Percentiles rank a stretch among this genome's conserved stretches.
Conservation (phyloP, 257 asterid genomes). For the Plantago elongata region DNA sequence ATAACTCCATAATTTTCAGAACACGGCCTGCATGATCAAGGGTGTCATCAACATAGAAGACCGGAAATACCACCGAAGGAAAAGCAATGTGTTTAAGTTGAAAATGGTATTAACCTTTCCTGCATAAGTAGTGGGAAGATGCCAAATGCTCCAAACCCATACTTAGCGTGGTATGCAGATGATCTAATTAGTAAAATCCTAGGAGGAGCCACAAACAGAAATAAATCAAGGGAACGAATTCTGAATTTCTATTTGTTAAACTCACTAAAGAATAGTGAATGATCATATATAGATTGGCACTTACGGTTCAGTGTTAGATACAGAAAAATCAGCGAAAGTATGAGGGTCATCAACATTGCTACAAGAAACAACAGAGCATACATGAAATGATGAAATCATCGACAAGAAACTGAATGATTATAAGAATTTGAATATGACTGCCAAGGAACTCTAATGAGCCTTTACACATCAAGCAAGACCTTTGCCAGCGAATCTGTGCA, state of each 20-base stretch:
- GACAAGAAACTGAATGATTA: no score
- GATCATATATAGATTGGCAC: conserved; percentile 23
- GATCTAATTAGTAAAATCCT: conserved; percentile 69
- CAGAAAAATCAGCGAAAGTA: no score
- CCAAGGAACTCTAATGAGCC: no score
- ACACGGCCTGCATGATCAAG: conserved; percentile 44
- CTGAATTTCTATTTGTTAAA: conserved; percentile 15
- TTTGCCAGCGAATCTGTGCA: not conserved
- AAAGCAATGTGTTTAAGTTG: conserved; percentile 7
- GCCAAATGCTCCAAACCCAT: conserved; percentile 82
- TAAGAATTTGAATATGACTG: no score
- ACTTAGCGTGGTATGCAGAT: conserved; percentile 70
- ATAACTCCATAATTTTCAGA: conserved; percentile 67
- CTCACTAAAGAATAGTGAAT: conserved; percentile 5
- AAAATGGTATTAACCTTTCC: conserved; percentile 43
- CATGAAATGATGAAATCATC: no score
- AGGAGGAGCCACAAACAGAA: conserved; percentile 15
- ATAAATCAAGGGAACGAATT: not conserved
- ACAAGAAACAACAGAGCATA: no score
- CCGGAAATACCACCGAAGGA: conserved; percentile 10
- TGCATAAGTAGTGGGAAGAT: conserved; percentile 63
- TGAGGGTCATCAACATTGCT: no score
- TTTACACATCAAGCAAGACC: no score
- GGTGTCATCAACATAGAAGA: conserved; percentile 21
- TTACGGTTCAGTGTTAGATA: conserved; percentile 60